phyloP scores from a whole-genome alignment of 2,329 filamentous ascomycete genomes.

The Rhytidhysteron rufulum region DNA sequence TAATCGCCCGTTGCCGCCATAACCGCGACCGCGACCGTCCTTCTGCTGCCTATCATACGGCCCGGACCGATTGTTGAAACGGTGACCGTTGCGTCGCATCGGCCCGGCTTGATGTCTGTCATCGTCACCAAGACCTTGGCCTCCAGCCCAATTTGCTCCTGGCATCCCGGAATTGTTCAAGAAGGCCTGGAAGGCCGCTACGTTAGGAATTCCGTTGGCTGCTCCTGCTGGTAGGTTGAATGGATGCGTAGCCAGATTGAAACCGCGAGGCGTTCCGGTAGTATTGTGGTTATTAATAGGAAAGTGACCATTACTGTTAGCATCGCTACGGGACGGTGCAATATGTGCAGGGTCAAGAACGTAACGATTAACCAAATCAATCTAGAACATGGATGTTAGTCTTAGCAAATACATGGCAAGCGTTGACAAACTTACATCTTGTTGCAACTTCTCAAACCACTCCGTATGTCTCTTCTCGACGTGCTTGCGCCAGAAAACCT shows the following conservation, averaged over 20 bases:
- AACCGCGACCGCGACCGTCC: constrained; percentile 45
- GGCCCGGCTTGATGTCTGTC: constrained; percentile 40
- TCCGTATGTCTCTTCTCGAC: constrained; percentile 92
- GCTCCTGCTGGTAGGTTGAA: constrained; percentile 56
- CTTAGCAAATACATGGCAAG: background rate
- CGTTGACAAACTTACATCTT: constrained; percentile 64
- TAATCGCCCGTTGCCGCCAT: constrained; percentile 44
- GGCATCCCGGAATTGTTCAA: constrained; percentile 44
- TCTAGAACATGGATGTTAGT: constrained; percentile 51
- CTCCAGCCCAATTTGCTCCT: constrained; percentile 55
- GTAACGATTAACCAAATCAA: constrained; percentile 88
- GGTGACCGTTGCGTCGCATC: constrained; percentile 38
- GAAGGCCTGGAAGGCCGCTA: constrained; percentile 37
- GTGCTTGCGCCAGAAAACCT: constrained; percentile 97
- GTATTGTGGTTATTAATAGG: constrained; percentile 69
- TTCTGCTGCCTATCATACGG: constrained; percentile 39
- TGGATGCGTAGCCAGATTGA: constrained; percentile 74
- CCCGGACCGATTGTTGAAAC: constrained; percentile 34
- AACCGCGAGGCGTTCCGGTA: constrained; percentile 83
- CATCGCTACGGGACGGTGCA: constrained; percentile 85
- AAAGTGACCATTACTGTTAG: constrained; percentile 94
- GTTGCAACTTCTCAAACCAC: constrained; percentile 75
- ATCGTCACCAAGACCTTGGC: constrained; percentile 26
- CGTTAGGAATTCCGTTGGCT: constrained; percentile 43
- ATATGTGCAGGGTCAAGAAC: constrained; percentile 93